Evolutionary conservation across 192 early-diverging fungal species (phyloP), one percentile per base, ranked within the genome.

Genomic region (Linderina pennispora): DNA sequence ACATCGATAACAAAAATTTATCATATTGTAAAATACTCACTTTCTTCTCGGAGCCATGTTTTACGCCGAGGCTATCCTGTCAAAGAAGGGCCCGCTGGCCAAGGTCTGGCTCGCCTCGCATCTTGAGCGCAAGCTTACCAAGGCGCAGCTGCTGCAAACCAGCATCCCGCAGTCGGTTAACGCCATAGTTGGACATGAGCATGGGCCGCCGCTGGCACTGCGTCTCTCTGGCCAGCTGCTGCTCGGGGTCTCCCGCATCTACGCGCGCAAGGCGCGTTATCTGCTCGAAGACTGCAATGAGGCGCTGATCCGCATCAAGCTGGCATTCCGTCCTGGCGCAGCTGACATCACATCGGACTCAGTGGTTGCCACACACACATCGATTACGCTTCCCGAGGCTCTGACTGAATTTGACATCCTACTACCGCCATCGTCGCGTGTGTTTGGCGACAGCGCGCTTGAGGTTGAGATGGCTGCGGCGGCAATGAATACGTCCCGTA

Each of bases 81-180:
- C 84, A 23, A 85, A 85, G 45, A 87, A 88, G 67, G 92, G 94
- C 5, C 84, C 92, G 34, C 76, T 99, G 40, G 90, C 91, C 45
- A 90, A 89, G 62, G 89, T 97, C 47, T 99, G 97, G 97, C 80
- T 99, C 16, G 97, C 97, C 11, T 90, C 95, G 22, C 92, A 98
- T 53, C 89, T 88, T 84, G 97, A 99, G 69, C 77, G 87, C 59
- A 99, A 99, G 79, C 74, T 99, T 23, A 87, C 84, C 48, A 99
- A 99, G 59, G 72, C 81, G 4, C 93, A 99, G 76, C 82, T 96
- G 43, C 58, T 98, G 37, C 89, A 94, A 43, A 88, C 97, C n/a
- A 91, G 92, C 68, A 82, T 99, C 36, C 74, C 85, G 34, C 78
- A 69, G 16, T 87, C 92, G 1, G 89, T 98, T 47, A 92, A 81